Evolutionary conservation across 2,329 filamentous ascomycete genomes (phyloP).

Genomic region (Pseudogymnoascus sp.): DNA sequence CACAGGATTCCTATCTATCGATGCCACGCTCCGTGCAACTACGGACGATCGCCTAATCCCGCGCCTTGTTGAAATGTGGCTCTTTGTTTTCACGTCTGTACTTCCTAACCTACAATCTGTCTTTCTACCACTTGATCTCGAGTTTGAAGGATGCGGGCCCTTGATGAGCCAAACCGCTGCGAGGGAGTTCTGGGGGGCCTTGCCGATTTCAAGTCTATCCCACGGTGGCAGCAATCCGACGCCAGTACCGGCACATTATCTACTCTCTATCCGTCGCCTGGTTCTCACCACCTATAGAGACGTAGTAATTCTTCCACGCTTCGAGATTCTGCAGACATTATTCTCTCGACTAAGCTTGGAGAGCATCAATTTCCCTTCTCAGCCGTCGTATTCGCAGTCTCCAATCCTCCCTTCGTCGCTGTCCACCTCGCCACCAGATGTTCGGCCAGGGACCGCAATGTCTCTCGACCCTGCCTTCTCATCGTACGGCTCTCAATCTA

Average conservation of each 20-base stretch:
- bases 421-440: constrained; percentile 36
- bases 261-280: constrained; percentile 79
- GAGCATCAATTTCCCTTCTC: constrained; percentile 42
- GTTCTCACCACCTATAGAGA: constrained; percentile 85
- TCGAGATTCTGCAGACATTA: constrained; percentile 79
- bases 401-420: constrained; percentile 40
- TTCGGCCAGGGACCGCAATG: constrained; percentile 65
- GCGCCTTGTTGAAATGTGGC: constrained; percentile 86
- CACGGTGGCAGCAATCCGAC: constrained; percentile 32
- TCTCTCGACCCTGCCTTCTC: constrained; percentile 66
- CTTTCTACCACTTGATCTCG: constrained; percentile 84
- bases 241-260: constrained; percentile 37
- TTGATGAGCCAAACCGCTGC: constrained; percentile 73
- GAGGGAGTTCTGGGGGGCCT: constrained; percentile 80
- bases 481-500: constrained; percentile 71
- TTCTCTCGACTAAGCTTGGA: constrained; percentile 87
- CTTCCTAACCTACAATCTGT: constrained; percentile 92
- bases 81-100: constrained; percentile 82
- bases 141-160: constrained; percentile 76
- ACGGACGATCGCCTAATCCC: constrained; percentile 85
- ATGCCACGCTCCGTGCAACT: constrained; percentile 69
- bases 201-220: constrained; percentile 38
- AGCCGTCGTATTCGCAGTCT: constrained; percentile 33
- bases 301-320: constrained; percentile 76
- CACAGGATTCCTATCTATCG: constrained; percentile 79